Base-by-base conservation (phyloP, 805 yeast species). In the Groenewaldozyma salmanticensis region DNA sequence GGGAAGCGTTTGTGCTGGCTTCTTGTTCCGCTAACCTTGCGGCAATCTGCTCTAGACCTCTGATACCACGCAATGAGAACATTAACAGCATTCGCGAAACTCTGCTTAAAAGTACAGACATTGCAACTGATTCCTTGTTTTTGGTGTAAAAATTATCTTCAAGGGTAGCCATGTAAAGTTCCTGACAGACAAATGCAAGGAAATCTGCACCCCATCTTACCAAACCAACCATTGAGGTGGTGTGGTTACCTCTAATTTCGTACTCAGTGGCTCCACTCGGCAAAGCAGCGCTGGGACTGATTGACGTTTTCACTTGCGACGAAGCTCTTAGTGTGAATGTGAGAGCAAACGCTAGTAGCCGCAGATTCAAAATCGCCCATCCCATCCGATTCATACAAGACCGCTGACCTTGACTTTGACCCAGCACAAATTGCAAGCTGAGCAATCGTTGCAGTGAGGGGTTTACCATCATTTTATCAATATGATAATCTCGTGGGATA, bases 141-240 rank as follows among this genome's bases (percentile, higher is more conserved):
- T 39, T 35, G 20, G 39, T 24, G 20, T 36, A 33, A 37, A 36
- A 48, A 16, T 45, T 39, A 1, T 39, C 44, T 2, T 50, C 43
- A 4, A 47, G 39, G 6, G 54, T 43, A 0, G 57, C 55, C 33
- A 53, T 38, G 31, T 55, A 58, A 42, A 64, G 69, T 49, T 90
- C 95, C 58, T 88, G 94, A 41, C 78, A 74, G 32, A 84, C 57
- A 47, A 74, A 77, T 1, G 80, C 75, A 41, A 85, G 67, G 45
- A 85, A 74, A 55, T 87, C 96, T 24, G 85, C 72, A 49, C 84
- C 72, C 96, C 96, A 90, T 52, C 85, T 75, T 5, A 82, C 75
- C 31, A 81, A 74, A 0, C 96, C 96, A n/a, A 84, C 60, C 50
- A 66, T 51, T 3, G 55, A 42, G 5, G 48, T 39, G 20, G 57